Conservation (phyloP, 257 asterid species). For the Rehmannia glutinosa region DNA sequence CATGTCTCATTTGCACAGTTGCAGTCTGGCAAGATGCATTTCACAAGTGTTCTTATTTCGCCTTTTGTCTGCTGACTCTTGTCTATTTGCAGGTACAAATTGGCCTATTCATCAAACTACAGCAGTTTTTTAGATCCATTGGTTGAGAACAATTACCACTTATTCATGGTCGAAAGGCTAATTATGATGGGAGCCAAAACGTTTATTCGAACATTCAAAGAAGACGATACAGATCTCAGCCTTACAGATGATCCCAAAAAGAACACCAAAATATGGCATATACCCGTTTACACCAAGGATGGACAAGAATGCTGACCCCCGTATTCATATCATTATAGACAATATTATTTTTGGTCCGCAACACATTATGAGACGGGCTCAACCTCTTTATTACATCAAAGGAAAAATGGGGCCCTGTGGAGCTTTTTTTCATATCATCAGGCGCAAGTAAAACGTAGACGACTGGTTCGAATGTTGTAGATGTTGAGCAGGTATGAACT, state of each 20-base stretch:
- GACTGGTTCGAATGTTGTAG: not conserved
- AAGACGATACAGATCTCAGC: conserved; percentile 62
- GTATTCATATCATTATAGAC: not conserved
- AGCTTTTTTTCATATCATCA: too few species aligned
- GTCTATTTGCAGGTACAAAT: conserved; percentile 60
- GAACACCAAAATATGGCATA: conserved; percentile 78
- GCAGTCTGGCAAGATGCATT: not conserved
- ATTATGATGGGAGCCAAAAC: conserved; percentile 79
- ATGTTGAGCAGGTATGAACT: not conserved
- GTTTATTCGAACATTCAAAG: conserved; percentile 62
- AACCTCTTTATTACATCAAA: not conserved
- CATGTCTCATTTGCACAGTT: too few species aligned
- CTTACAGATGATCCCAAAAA: conserved; percentile 93
- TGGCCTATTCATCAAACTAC: conserved; percentile 81
- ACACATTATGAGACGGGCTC: not conserved
- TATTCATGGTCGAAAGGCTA: conserved; percentile 90
- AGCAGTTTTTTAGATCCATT: conserved; percentile 70
- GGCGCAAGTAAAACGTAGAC: not conserved
- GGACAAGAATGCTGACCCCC: conserved; percentile 45
- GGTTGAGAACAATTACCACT: conserved; percentile 79
- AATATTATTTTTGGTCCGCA: too few species aligned
- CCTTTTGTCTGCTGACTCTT: not conserved
- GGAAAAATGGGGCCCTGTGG: not conserved
- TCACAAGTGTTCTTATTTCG: not conserved
- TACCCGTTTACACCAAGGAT: conserved; percentile 69